Conservation (phyloP, 371 early-diverging fungal species). For the Syncephalastrum contaminatum region DNA sequence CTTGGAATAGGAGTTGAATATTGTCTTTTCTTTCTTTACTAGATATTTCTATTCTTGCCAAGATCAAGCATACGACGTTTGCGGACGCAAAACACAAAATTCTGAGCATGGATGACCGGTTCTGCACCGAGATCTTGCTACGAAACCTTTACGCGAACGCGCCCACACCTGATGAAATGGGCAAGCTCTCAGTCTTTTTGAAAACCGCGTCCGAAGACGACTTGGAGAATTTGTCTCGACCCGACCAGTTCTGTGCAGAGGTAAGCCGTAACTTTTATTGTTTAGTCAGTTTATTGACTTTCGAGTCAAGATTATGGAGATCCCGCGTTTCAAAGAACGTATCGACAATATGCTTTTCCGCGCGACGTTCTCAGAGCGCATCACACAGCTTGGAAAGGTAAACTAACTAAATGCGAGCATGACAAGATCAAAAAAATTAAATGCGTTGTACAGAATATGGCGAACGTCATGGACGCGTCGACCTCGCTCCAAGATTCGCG, state of each 20-base stretch:
- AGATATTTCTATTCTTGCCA: constrained; percentile 73
- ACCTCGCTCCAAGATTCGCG: constrained; percentile 52
- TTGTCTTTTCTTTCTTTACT: too few species aligned
- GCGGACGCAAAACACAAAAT: constrained; percentile 64
- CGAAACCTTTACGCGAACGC: constrained; percentile 64
- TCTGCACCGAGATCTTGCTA: constrained; percentile 68
- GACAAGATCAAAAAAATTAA: neutral
- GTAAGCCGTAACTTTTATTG: constrained; percentile 22
- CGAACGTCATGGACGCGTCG: constrained; percentile 56
- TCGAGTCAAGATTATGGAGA: constrained; percentile 63
- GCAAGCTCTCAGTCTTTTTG: constrained; percentile 65
- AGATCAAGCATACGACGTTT: constrained; percentile 64
- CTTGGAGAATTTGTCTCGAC: constrained; percentile 61
- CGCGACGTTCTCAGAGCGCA: constrained; percentile 70
- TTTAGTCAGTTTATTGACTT: constrained; percentile 13
- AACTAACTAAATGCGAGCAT: neutral
- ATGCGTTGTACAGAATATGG: constrained; percentile 37
- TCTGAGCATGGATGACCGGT: constrained; percentile 60
- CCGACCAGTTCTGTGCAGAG: constrained; percentile 90
- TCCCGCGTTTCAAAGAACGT: constrained; percentile 79
- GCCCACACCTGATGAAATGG: constrained; percentile 80
- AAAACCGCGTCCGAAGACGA: constrained; percentile 65
- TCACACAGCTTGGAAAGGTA: constrained; percentile 67
- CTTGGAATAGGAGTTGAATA: too few species aligned
- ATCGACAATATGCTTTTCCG: constrained; percentile 75